Percentiles rank a stretch among this genome's conserved stretches.
Evolutionary conservation across 345 rosid genomes (phyloP).

Genomic region (Citrus inodora): DNA sequence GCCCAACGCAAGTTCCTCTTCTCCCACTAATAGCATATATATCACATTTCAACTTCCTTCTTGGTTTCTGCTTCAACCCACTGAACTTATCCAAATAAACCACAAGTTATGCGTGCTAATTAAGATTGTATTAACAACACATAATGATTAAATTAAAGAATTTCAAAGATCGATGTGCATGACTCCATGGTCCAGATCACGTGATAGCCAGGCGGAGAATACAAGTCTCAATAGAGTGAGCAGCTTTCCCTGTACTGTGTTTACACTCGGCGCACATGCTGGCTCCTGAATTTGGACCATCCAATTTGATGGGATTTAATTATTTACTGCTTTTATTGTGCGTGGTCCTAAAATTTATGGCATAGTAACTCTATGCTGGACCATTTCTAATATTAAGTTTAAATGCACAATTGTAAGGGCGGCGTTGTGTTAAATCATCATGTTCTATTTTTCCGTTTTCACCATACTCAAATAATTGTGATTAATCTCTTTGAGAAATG

Average conservation of each 20-base stretch:
- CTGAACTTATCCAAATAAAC: not conserved
- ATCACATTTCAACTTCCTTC: not conserved
- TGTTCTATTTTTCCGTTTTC: not conserved
- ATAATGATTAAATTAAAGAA: not conserved
- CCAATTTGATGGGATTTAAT: not conserved
- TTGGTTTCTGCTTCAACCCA: not conserved
- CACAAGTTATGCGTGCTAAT: not conserved
- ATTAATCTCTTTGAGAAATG: no score
- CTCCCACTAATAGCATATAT: slow-evolving; percentile 19
- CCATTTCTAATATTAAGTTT: slow-evolving; percentile 25
- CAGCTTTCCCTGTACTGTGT: slow-evolving; percentile 18
- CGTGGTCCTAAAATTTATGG: slow-evolving; percentile 40
- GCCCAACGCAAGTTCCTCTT: not conserved
- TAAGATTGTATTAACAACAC: not conserved
- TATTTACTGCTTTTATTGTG: slow-evolving; percentile 19
- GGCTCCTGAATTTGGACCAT: slow-evolving; percentile 34
- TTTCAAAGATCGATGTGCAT: not conserved
- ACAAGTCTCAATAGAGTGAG: not conserved
- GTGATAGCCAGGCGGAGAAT: slow-evolving; percentile 24
- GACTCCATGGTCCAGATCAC: slow-evolving; percentile 41
- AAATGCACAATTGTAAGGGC: slow-evolving; percentile 9
- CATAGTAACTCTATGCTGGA: slow-evolving; percentile 23
- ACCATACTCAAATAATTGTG: no score
- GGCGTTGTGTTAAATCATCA: not conserved
- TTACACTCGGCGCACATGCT: slow-evolving; percentile 31